Percentiles rank a stretch among this genome's conserved stretches.
phyloP scores from a whole-genome alignment of 2,329 filamentous ascomycete species.

The Cladophialophora psammophila region DNA sequence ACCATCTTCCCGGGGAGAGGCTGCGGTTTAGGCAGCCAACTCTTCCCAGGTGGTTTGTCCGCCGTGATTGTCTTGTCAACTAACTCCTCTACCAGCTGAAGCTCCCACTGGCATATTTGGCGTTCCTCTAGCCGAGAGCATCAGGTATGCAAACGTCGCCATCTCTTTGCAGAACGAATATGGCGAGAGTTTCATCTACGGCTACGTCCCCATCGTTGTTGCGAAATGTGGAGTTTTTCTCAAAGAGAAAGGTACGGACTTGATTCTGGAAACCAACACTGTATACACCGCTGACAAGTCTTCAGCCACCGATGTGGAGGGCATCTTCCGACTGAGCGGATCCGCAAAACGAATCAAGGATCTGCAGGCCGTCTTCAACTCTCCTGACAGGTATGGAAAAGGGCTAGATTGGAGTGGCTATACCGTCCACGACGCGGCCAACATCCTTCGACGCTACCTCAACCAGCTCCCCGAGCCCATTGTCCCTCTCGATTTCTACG shows the following conservation, averaged over 20 bases:
- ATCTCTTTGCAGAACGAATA: slow-evolving; percentile 94
- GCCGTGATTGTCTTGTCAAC: slow-evolving; percentile 2
- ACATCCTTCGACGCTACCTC: slow-evolving; percentile 91
- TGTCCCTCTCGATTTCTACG: slow-evolving; percentile 91
- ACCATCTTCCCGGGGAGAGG: not conserved
- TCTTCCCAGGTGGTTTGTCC: not conserved
- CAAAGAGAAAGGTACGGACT: slow-evolving; percentile 87
- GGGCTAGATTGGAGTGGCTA: slow-evolving; percentile 97
- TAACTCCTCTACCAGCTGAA: slow-evolving; percentile 33
- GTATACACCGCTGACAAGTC: slow-evolving; percentile 44
- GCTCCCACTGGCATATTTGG: slow-evolving; percentile 78
- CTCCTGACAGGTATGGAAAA: slow-evolving; percentile 93
- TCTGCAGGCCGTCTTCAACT: slow-evolving; percentile 88
- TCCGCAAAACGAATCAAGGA: slow-evolving; percentile 99
- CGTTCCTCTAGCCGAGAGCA: slow-evolving; percentile 89
- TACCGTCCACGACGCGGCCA: slow-evolving; percentile 97
- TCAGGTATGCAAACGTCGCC: slow-evolving; percentile 96
- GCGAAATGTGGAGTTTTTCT: slow-evolving; percentile 97
- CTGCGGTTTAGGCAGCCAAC: not conserved
- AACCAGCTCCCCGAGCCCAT: slow-evolving; percentile 97
- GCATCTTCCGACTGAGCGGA: slow-evolving; percentile 93
- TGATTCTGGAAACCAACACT: not conserved
- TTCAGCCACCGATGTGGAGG: slow-evolving; percentile 88
- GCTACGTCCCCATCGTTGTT: slow-evolving; percentile 97
- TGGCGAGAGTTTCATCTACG: slow-evolving; percentile 95